A percentile compares a stretch with the other conserved stretches of the same genome.
Conservation (phyloP, 1,284 basidiomycete species). For the Thecaphora thlaspeos region DNA sequence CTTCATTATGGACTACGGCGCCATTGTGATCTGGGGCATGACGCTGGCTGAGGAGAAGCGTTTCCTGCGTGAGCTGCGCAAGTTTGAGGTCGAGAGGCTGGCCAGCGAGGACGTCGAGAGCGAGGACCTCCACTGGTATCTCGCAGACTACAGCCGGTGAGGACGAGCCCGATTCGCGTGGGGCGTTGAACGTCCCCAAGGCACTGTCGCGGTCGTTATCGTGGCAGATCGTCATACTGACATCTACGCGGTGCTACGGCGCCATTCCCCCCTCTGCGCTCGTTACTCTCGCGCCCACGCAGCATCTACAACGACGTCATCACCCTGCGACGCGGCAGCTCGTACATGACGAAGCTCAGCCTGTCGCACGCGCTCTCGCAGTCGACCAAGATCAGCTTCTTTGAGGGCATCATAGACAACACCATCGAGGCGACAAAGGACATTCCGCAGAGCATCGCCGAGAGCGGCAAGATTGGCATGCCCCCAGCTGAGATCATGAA, state of each 20-base stretch:
- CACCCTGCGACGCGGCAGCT: slow-evolving; percentile 86
- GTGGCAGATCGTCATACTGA: too few species aligned
- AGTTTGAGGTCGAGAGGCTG: slow-evolving; percentile 86
- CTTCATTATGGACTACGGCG: slow-evolving; percentile 90
- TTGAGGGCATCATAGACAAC: slow-evolving; percentile 82
- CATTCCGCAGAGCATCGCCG: slow-evolving; percentile 87
- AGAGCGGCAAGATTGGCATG: slow-evolving; percentile 82
- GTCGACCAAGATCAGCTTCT: slow-evolving; percentile 79
- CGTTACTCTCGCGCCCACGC: slow-evolving; percentile 5
- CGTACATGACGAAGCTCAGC: slow-evolving; percentile 95
- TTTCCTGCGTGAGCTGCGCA: slow-evolving; percentile 77
- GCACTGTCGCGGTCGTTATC: too few species aligned
- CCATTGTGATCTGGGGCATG: slow-evolving; percentile 96
- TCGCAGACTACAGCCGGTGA: slow-evolving; percentile 73
- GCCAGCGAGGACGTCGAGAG: slow-evolving; percentile 66
- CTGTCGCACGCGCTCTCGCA: slow-evolving; percentile 91
- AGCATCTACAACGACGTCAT: slow-evolving; percentile 99
- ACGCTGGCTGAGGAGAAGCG: slow-evolving; percentile 84
- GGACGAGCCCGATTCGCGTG: slow-evolving; percentile 3
- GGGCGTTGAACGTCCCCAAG: not conserved
- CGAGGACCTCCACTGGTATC: slow-evolving; percentile 96
- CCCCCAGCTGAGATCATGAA: slow-evolving; percentile 83
- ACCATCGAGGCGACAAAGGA: slow-evolving; percentile 97
- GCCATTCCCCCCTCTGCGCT: too few species aligned
- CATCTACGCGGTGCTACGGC: too few species aligned